Percentiles rank a stretch among this genome's conserved stretches.
Evolutionary conservation across 192 early-diverging fungal species (phyloP).

Genomic region (Umbelopsis sp.): DNA sequence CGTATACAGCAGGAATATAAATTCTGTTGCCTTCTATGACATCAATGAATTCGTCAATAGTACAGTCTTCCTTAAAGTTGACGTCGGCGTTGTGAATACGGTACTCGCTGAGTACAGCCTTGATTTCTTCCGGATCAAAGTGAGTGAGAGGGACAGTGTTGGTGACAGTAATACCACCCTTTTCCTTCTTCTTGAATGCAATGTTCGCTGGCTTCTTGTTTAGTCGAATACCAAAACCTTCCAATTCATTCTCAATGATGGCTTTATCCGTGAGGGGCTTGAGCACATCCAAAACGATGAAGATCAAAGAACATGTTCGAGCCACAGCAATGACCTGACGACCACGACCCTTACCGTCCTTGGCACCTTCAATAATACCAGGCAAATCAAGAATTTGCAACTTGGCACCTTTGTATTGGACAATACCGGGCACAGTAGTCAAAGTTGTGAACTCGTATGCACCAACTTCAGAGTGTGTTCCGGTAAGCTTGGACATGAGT

Average conservation of each 20-base stretch:
- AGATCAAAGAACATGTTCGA: conserved; percentile 96
- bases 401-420: conserved; percentile 97
- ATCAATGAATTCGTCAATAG: conserved; percentile 96
- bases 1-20: conserved; percentile 96
- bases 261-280: conserved; percentile 95
- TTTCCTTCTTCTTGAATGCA: conserved; percentile 96
- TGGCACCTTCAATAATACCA: conserved; percentile 97
- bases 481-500: conserved; percentile 96
- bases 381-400: conserved; percentile 99
- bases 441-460: conserved; percentile 99
- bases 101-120: conserved; percentile 94
- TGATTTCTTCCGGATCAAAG: conserved; percentile 88
- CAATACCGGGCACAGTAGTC: conserved; percentile 95
- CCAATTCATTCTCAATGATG: conserved; percentile 95
- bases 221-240: conserved; percentile 95
- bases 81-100: conserved; percentile 97
- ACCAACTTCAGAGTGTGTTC: conserved; percentile 94
- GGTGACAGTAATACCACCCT: conserved; percentile 96
- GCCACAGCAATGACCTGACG: conserved; percentile 74
- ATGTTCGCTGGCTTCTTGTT: conserved; percentile 98
- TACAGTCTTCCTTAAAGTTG: conserved; percentile 90
- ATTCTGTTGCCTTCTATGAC: conserved; percentile 91
- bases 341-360: conserved; percentile 99
- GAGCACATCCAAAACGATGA: conserved; percentile 95
- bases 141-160: conserved; percentile 89